Percentiles rank a stretch among this genome's conserved stretches.
These are phyloP conservation scores for Zoysia pacifica DNA, from an alignment of 176 grass and related monocot species.

Conservation along the genomic window DNA sequence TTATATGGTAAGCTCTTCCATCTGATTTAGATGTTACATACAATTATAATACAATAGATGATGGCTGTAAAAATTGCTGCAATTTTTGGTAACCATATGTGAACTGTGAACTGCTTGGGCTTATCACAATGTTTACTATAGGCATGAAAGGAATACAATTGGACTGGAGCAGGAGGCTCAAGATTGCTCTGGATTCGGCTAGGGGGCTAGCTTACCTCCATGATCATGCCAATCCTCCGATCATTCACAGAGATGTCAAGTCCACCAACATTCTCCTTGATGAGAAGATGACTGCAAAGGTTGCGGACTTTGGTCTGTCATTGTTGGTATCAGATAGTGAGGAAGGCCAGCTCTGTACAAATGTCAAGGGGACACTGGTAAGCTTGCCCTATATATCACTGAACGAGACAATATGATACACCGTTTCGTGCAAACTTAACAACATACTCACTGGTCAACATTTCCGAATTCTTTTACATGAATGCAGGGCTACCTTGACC, in stretches of 20 bases:
- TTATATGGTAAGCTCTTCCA: slow-evolving; percentile 59
- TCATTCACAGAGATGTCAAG: slow-evolving; percentile 94
- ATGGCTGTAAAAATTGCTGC: not conserved
- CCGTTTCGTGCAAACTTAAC: not conserved
- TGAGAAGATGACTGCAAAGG: slow-evolving; percentile 74
- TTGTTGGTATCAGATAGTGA: slow-evolving; percentile 63
- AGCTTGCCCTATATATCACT: not conserved
- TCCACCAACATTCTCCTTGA: slow-evolving; percentile 87
- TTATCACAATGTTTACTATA: slow-evolving; percentile 34
- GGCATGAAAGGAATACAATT: slow-evolving; percentile 74
- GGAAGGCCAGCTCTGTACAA: slow-evolving; percentile 54
- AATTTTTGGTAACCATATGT: not conserved
- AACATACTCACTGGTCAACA: not conserved
- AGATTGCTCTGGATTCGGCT: slow-evolving; percentile 77
- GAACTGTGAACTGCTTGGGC: slow-evolving; percentile 7
- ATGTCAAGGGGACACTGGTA: slow-evolving; percentile 88
- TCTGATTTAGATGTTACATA: not conserved
- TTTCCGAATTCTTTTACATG: not conserved
- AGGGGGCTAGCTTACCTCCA: slow-evolving; percentile 91
- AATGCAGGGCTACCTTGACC: slow-evolving; percentile 84
- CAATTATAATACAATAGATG: not conserved
- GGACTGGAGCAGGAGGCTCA: slow-evolving; percentile 73
- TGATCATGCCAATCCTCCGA: slow-evolving; percentile 90
- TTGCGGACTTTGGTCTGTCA: slow-evolving; percentile 87
- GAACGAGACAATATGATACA: not conserved